Evolutionary conservation across 2,329 filamentous ascomycete genomes (phyloP), one percentile per base, ranked within the genome.

Genomic region (Diaporthe caulivora): DNA sequence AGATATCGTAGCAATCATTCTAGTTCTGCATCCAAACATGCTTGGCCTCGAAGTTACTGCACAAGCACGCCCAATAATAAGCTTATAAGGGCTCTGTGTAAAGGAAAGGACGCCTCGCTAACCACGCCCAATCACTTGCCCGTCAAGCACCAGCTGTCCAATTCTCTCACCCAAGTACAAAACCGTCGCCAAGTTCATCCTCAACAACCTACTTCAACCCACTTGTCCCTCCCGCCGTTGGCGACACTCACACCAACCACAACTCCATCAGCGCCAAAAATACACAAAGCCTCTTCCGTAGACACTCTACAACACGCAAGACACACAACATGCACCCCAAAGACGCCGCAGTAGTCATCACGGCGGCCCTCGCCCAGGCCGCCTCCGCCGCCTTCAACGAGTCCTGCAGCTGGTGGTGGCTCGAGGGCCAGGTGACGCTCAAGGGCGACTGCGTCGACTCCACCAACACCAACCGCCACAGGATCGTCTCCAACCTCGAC

Each of bases 361-460:
- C 42, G 26, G 29, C 60, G 26, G 29, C 29, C n/a, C 18, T 26
- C 29, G 13, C 13, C 40, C 42, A 18, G 15, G 29, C 9, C 13
- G 42, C 44, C n/a, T 21, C 47, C 24, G 51, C 70, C 18, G 11
- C 18, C 6, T 72, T 72, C 31, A 68, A 47, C n/a, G 24, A 10
- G 5, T 21, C 11, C 18, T 72, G 70, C 60, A 58, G 60, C 60
- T 34, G 54, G 29, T 72, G 70, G 60, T 34, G 29, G 10, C 7
- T 72, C 70, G 8, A 37, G 11, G 60, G 9, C 26, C 37, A 17
- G 4, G 60, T 57, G 9, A 44, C 24, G 10, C 70, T 72, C 24
- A 42, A 13, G 1, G 54, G 60, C 9, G 31, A 26, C 44, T 72
- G 70, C 17, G n/a, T 34, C 44, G 47, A 10, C 40, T 15, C 21